Base-by-base conservation (phyloP, 225 moss, liverwort and hornwort genomes). In the Rhytidiadelphus loreus region DNA sequence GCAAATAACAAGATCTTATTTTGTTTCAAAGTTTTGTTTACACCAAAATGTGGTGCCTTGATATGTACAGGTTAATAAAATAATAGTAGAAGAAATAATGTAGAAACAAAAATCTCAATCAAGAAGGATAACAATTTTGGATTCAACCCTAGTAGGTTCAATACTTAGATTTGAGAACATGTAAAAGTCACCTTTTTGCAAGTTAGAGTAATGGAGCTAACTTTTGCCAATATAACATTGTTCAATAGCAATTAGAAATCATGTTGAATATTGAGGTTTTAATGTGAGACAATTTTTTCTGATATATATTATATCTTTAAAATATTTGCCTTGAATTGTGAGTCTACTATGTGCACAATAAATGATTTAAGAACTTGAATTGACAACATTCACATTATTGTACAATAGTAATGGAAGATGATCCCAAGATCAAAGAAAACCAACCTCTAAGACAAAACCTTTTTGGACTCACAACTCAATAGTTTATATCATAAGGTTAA, bases 11-110 rank as follows among this genome's bases (percentile, higher is more conserved):
- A 52, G 9, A 22, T 7, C 4, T 71, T 43, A 26, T 32, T 7
- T 4, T 2, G 0, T 48, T 52, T 76, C 4, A 52, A 46, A 76
- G 5, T 22, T 35, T 50, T 50, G 0, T 35, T 1, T 0, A 37
- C 13, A 75, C 1, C 0, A 5, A 52, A 33, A 35, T 52, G 8
- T 33, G 2, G 3, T 13, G 6, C 22, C 0, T 52, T 13, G 2
- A 5, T 8, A 52, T 50, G 52, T 22, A 5, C 0, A 1, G 3
- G 2, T 33, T 76, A 13, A 13, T 14, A 13, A 76, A 8, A 35
- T 52, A 50, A 33, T 5, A 13, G 3, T 50, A 23, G 14, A 35
- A 23, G 0, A 2, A 1, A 35, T 37, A 14, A 24, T 15, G 6
- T 24, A 55, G 6, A 37, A 6, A 35, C 3, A 55, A 55, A 50